Conservation (phyloP, 73 alveolate species). For the Paramecium biaurelia region DNA sequence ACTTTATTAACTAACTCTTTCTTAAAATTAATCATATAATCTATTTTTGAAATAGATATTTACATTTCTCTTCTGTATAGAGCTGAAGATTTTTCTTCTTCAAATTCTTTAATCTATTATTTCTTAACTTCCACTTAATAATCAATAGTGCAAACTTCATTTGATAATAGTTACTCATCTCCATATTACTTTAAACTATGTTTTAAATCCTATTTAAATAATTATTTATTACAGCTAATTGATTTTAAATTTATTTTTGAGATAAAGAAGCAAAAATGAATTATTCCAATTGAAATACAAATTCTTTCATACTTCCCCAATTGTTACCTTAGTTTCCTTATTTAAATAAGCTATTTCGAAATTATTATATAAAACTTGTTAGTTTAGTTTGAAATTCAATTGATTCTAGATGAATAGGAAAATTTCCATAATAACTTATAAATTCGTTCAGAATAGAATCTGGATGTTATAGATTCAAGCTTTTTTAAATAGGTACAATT, state of each 20-base stretch:
- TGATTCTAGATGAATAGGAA: background rate
- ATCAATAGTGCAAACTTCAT: constrained; percentile 25
- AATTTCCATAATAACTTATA: background rate
- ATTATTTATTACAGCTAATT: background rate
- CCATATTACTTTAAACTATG: background rate
- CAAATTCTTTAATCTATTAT: constrained; percentile 15
- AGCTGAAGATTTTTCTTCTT: background rate
- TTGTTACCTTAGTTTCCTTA: constrained; percentile 7
- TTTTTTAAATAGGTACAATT: constrained; percentile 31
- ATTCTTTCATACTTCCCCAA: constrained; percentile 41
- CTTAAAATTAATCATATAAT: background rate
- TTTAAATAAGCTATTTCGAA: background rate
- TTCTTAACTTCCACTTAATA: constrained; percentile 1
- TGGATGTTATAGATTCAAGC: constrained; percentile 6
- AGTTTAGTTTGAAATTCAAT: background rate
- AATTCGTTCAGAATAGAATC: constrained; percentile 1
- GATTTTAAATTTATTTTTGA: background rate
- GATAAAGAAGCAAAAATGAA: background rate
- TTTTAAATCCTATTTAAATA: background rate
- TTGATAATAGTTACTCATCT: background rate
- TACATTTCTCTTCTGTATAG: background rate
- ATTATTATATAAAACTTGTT: background rate
- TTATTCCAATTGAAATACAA: background rate
- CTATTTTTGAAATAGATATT: background rate
- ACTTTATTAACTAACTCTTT: background rate